Evolutionary conservation across 225 moss, liverwort and hornwort species (phyloP).

Genomic region (Rhytidiadelphus loreus): DNA sequence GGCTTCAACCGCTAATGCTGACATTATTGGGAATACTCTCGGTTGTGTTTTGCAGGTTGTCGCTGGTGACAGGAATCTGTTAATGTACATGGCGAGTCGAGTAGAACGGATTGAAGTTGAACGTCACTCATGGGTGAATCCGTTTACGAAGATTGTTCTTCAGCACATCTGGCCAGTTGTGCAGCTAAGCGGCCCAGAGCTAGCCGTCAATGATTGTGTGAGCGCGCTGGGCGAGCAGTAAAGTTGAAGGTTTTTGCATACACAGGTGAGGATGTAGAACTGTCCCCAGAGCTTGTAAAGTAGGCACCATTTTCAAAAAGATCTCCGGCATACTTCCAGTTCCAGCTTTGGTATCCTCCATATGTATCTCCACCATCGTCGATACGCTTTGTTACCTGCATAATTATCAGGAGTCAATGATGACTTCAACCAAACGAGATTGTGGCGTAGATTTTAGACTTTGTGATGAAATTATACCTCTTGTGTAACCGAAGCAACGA

Average conservation of each 20-base stretch:
- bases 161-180: neutral
- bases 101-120: neutral
- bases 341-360: slow-evolving; percentile 15
- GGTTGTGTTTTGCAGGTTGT: neutral
- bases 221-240: neutral
- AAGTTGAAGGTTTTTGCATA: slow-evolving; percentile 6
- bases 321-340: slow-evolving; percentile 6
- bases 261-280: slow-evolving; percentile 2
- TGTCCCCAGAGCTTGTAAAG: slow-evolving; percentile 8
- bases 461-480: neutral
- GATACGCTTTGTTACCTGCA: slow-evolving; percentile 12
- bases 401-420: neutral
- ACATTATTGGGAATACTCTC: neutral
- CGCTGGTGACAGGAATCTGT: neutral
- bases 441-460: neutral
- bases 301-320: slow-evolving; percentile 13
- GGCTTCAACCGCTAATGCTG: neutral
- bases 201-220: slow-evolving; percentile 6
- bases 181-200: slow-evolving; percentile 18
- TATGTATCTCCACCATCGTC: slow-evolving; percentile 6
- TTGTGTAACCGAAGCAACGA: neutral
- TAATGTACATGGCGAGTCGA: neutral
- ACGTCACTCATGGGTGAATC: neutral
- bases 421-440: neutral
- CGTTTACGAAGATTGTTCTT: neutral